Evolutionary conservation across 192 early-diverging fungal genomes (phyloP).

Genomic region (Jimgerdemannia flammicorona): DNA sequence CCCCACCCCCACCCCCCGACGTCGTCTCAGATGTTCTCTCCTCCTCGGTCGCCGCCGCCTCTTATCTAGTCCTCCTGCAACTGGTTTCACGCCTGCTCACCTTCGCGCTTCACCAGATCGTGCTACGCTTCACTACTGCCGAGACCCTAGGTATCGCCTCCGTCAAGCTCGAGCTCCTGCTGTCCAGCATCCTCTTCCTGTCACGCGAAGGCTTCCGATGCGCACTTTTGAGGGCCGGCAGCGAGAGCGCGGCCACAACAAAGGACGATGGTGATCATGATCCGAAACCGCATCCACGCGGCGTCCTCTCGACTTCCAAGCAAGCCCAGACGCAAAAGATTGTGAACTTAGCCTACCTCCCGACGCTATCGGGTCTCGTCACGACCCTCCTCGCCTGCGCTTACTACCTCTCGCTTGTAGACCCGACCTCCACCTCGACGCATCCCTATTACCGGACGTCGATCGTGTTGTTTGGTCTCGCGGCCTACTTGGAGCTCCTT

Average conservation of each 20-base stretch:
- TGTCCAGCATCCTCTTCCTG: slow-evolving; percentile 89
- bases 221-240: slow-evolving; percentile 55
- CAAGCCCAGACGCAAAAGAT: slow-evolving; percentile 45
- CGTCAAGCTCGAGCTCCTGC: slow-evolving; percentile 79
- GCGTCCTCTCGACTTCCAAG: not conserved
- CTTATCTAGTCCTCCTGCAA: slow-evolving; percentile 74
- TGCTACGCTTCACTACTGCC: slow-evolving; percentile 67
- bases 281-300: not conserved
- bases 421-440: slow-evolving; percentile 5
- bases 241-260: slow-evolving; percentile 25
- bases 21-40: slow-evolving; percentile 31
- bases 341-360: slow-evolving; percentile 72
- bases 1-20: not conserved
- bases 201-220: slow-evolving; percentile 79
- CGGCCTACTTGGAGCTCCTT: slow-evolving; percentile 76
- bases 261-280: slow-evolving; percentile 19
- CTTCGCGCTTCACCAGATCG: slow-evolving; percentile 77
- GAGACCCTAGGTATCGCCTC: slow-evolving; percentile 79
- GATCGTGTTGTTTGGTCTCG: slow-evolving; percentile 63
- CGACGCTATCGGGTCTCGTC: slow-evolving; percentile 57
- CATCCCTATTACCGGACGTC: slow-evolving; percentile 51
- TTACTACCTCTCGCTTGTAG: slow-evolving; percentile 42
- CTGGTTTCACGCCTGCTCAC: slow-evolving; percentile 72
- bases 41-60: slow-evolving; percentile 66
- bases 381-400: slow-evolving; percentile 50